Evolutionary conservation across 805 yeast species (phyloP), one percentile per base, ranked within the genome.

Genomic region (Lipomyces mesembrius): DNA sequence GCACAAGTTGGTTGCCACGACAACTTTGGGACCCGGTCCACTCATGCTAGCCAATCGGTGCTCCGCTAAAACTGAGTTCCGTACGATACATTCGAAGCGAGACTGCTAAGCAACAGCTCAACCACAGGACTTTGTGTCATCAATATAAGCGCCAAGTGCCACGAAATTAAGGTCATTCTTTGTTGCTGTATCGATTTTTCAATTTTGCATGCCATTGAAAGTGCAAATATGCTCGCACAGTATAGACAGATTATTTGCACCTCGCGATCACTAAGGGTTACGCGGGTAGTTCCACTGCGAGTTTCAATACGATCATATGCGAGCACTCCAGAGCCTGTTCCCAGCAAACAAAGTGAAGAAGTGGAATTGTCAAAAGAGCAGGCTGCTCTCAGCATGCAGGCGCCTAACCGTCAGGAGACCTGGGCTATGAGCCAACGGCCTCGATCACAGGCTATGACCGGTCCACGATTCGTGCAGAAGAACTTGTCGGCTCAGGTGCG

Each of bases 391-490:
- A 39, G 61, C 53, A 71, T 83, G 71, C 96, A 90, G 79, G 91
- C 97, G 0, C 96, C 97, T 58, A 91, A 91, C 79, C 82, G 92
- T 71, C 79, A 79, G 7, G 81, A 78, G 14, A 82, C 90, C 12
- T 91, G 97, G 97, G 86, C 96, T 0, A 78, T 80, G 8, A 82
- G 87, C 5, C 97, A 91, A 79, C 83, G 80, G 62, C 80, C 87
- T 52, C 83, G 91, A 75, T 75, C 81, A 52, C 87, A 85, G 43
- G 85, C 87, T 25, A 79, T 85, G 75, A 77, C 83, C 62, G 83
- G 87, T 67, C 87, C 90, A 2, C 83, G 93, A 72, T 91, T 91
- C 74, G 85, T 88, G 60, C 96, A 90, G 74, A 85, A 80, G 70
- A 92, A 91, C 74, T 80, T 91, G 64, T 78, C 79, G 5, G 75